Conservation (phyloP, 2,329 filamentous ascomycete species). For the Immersiporthe knoxdaviesiana region DNA sequence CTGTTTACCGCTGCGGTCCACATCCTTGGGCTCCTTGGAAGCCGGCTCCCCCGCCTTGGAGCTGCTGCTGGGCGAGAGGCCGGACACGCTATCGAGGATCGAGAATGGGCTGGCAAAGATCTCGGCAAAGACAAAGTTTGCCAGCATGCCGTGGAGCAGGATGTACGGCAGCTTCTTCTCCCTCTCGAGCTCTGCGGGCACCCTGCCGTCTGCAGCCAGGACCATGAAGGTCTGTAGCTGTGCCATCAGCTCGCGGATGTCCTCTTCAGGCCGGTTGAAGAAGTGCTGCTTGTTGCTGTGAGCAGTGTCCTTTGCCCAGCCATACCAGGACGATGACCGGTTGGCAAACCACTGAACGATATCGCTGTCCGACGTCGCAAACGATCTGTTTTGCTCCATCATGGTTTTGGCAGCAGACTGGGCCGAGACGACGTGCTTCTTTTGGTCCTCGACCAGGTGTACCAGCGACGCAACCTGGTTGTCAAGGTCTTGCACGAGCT, state of each 20-base stretch:
- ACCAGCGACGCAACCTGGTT: not conserved
- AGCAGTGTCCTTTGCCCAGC: slow-evolving; percentile 5
- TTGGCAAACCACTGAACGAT: slow-evolving; percentile 1
- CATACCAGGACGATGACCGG: slow-evolving; percentile 3
- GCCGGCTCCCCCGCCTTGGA: not conserved
- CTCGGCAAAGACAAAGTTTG: slow-evolving; percentile 1
- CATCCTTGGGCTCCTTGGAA: not conserved
- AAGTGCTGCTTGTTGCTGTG: not conserved
- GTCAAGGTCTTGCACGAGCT: not conserved
- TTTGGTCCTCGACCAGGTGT: not conserved
- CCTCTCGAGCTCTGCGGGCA: not conserved
- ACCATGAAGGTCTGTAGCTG: slow-evolving; percentile 2
- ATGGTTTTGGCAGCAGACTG: slow-evolving; percentile 2
- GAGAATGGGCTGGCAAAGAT: slow-evolving; percentile 3
- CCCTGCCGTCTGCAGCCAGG: not conserved
- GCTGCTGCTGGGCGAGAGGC: not conserved
- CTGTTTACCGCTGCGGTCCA: not conserved
- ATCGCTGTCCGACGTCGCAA: not conserved
- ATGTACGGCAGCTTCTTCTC: slow-evolving; percentile 14
- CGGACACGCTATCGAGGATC: slow-evolving; percentile 5
- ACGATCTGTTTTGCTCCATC: slow-evolving; percentile 7
- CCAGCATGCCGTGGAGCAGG: slow-evolving; percentile 11
- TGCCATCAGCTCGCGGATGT: not conserved
- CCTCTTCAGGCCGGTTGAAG: not conserved
- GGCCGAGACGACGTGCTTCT: slow-evolving; percentile 5